Evolutionary conservation across 169 alveolate species (phyloP), one percentile per base, ranked within the genome.

Genomic region (Pseudocohnilembus persalinus): DNA sequence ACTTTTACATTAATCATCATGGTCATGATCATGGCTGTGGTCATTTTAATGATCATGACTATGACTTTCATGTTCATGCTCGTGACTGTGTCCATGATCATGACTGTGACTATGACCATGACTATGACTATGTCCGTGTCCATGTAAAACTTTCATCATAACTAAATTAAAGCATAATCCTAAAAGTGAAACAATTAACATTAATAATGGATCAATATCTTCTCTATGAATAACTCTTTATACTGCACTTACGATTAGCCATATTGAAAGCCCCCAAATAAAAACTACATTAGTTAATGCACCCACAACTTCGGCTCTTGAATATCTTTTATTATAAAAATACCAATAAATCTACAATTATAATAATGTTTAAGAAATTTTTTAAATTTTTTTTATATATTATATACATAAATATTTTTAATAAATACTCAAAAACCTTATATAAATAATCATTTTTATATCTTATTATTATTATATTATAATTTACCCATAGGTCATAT

Each of bases 261-360:
- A 91, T 0, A 96, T 90, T 34, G 99, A 97, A 82, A 98, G 88
- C 0, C 95, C 97, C 99, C 99, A 98, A 29, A 98, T 97, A 64
- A 98, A 84, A 31, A 97, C 63, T 34, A 98, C 96, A 78, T 98
- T 94, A 49, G 95, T 89, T 29, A 96, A 85, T n/a, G 99, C 99
- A 32, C 99, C 99, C 34, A 98, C 86, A 29, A 97, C 96, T 92
- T 98, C 99, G 0, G 99, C 98, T 83, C 99, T 88, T 74, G 97
- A 97, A 83, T 49, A 49, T 49, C 68, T 49, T n/a, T n/a, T n/a
- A n/a, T n/a, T n/a, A n/a, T n/a, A n/a, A n/a, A n/a, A n/a, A n/a
- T n/a, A n/a, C n/a, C n/a, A n/a, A n/a, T n/a, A n/a, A n/a, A n/a
- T n/a, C n/a, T n/a, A n/a, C n/a, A n/a, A n/a, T n/a, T n/a, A n/a